Base-by-base conservation (phyloP, 768 basidiomycete species). In the Antrodiella citrinella region DNA sequence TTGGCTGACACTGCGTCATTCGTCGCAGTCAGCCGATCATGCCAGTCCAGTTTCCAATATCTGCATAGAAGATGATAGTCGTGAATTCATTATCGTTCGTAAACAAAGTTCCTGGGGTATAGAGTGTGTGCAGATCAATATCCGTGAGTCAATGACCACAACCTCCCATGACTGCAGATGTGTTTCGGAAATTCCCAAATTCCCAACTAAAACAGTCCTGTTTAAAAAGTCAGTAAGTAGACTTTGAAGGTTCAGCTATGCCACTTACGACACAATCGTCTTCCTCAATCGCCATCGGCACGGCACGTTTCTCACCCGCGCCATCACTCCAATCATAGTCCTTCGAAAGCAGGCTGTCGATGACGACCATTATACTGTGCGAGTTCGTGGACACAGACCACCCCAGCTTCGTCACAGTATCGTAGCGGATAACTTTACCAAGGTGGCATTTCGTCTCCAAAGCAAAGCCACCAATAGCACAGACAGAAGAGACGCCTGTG, bases 381-480 rank as follows among this genome's bases (percentile, higher is more conserved):
- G 80, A 85, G 15, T 82, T 71, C 15, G 87, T 61, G 57, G 86
- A 80, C 19, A 90, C 90, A 15, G 72, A 68, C 94, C 94, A 96
- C 1, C 80, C 78, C 12, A 84, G 73, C 58, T 83, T 80, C 18
- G 77, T 77, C 23, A 96, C 87, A 0, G 92, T 92, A 64, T 97
- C 93, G 63, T 91, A 95, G 4, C 81, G 69, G 45, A 88, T 80
- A 13, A 81, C 78, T 61, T 85, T 81, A 20, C 95, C 95, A 0
- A 87, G 74, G 63, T 97, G 95, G 59, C 95, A 98, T n/a, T 81
- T 74, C 2, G 82, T 77, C 67, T 93, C 91, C 66, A 93, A 69
- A 0, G 91, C 95, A 59, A 88, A 94, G 0, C 95, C 94, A 0
- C 72, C 91, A 26, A 89, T 75, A 13, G 84, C 80, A 64, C 95